Evolutionary conservation across 495 filamentous ascomycete genomes (phyloP).

Genomic region (Talaromyces proteolyticus): DNA sequence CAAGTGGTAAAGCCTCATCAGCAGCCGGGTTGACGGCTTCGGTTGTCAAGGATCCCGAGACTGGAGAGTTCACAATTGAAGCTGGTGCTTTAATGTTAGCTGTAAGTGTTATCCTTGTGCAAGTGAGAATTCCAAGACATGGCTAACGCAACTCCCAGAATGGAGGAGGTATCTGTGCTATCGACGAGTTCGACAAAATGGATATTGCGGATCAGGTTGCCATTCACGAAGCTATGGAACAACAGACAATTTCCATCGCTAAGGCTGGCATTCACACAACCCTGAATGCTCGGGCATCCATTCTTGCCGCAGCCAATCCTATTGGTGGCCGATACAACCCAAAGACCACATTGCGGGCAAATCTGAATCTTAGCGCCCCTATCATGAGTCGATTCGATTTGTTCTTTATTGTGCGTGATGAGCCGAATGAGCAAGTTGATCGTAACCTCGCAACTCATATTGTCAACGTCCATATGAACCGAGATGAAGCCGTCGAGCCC

Average conservation of each 20-base stretch:
- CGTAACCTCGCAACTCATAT: slow-evolving; percentile 91
- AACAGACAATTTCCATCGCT: slow-evolving; percentile 98
- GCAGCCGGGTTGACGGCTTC: slow-evolving; percentile 96
- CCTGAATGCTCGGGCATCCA: slow-evolving; percentile 89
- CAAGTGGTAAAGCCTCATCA: slow-evolving; percentile 95
- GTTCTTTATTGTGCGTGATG: slow-evolving; percentile 97
- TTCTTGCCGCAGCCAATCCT: slow-evolving; percentile 94
- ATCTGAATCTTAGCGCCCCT: slow-evolving; percentile 96
- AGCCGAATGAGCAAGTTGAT: slow-evolving; percentile 89
- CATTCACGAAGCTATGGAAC: slow-evolving; percentile 99
- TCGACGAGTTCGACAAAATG: slow-evolving; percentile 99
- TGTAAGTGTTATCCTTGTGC: slow-evolving; percentile 39
- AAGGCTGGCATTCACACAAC: slow-evolving; percentile 99
- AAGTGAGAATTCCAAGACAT: not conserved
- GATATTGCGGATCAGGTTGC: slow-evolving; percentile 96
- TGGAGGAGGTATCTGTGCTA: slow-evolving; percentile 81
- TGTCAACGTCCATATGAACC: slow-evolving; percentile 85
- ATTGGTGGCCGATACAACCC: slow-evolving; percentile 96
- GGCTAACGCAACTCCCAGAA: slow-evolving; percentile 23
- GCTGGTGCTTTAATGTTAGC: slow-evolving; percentile 97
- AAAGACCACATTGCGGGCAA: slow-evolving; percentile 85
- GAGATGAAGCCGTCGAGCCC: slow-evolving; percentile 83
- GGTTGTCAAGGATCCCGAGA: slow-evolving; percentile 96
- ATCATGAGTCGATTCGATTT: slow-evolving; percentile 99
- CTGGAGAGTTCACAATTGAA: slow-evolving; percentile 98